phyloP scores from a whole-genome alignment of 768 basidiomycete genomes.

The Pleurotus sapidus region DNA sequence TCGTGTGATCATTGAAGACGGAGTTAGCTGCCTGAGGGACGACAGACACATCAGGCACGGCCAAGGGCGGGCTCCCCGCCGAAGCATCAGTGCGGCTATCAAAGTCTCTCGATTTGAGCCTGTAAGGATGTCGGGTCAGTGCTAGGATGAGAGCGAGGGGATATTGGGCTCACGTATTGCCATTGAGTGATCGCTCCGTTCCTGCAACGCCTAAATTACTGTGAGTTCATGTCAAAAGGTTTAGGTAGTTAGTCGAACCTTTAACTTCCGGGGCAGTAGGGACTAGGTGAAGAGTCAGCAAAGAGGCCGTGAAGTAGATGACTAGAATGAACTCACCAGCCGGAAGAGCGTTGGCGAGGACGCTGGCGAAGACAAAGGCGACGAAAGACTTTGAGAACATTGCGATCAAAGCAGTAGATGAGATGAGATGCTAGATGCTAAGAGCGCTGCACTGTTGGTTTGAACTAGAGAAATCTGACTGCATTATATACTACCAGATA shows the following conservation, averaged over 20 bases:
- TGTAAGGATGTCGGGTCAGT: background rate
- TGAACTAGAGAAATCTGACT: background rate
- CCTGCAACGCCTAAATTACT: background rate
- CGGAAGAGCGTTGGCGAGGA: slow-evolving; percentile 3
- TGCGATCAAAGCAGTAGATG: slow-evolving; percentile 4
- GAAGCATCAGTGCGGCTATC: slow-evolving; percentile 5
- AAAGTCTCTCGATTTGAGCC: background rate
- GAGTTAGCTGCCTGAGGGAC: background rate
- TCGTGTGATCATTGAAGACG: background rate
- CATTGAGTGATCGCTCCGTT: background rate
- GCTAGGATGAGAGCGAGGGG: background rate
- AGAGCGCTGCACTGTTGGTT: slow-evolving; percentile 7
- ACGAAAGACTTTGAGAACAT: slow-evolving; percentile 8
- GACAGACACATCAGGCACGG: background rate
- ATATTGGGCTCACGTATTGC: background rate
- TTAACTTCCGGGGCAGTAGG: slow-evolving; percentile 1
- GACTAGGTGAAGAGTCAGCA: too few species aligned
- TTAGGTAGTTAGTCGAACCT: background rate
- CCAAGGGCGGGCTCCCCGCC: background rate
- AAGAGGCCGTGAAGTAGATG: too few species aligned
- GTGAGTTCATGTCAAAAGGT: background rate
- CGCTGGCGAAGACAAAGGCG: slow-evolving; percentile 6
- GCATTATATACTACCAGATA: slow-evolving; percentile 1
- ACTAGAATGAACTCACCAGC: background rate
- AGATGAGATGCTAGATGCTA: slow-evolving; percentile 1